Conservation (phyloP, 257 asterid species). For the Mitragyna speciosa region DNA sequence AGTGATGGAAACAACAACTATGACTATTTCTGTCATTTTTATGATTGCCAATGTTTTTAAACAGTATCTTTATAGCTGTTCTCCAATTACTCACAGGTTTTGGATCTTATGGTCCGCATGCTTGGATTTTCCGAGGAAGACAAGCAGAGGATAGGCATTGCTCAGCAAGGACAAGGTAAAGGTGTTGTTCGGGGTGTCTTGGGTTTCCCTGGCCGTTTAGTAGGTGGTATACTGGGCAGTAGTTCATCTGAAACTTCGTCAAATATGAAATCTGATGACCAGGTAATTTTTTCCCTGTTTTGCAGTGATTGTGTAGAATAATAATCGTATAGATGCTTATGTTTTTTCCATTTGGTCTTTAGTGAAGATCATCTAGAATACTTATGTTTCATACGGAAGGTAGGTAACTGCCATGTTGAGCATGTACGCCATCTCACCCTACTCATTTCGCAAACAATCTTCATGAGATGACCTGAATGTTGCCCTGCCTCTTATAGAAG, state of each 20-base stretch:
- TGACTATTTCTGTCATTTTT: neutral
- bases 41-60: neutral
- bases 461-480: neutral
- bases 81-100: constrained; percentile 51
- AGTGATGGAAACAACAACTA: neutral
- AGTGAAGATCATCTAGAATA: neutral
- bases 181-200: constrained; percentile 96
- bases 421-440: neutral
- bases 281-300: constrained; percentile 42
- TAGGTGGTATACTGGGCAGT: constrained; percentile 85
- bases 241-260: constrained; percentile 53
- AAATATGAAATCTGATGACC: constrained; percentile 63
- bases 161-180: constrained; percentile 87
- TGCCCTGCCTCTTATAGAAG: neutral
- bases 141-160: constrained; percentile 83
- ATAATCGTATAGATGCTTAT: neutral
- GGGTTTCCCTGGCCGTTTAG: constrained; percentile 92
- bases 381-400: neutral
- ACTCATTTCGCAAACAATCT: neutral
- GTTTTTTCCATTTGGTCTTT: constrained; percentile 2
- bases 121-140: constrained; percentile 98
- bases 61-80: neutral
- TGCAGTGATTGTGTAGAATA: neutral
- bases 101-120: constrained; percentile 96
- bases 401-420: neutral